These are phyloP conservation scores for Cornus florida DNA, from an alignment of 148 eudicot species.

Conservation along the genomic window DNA sequence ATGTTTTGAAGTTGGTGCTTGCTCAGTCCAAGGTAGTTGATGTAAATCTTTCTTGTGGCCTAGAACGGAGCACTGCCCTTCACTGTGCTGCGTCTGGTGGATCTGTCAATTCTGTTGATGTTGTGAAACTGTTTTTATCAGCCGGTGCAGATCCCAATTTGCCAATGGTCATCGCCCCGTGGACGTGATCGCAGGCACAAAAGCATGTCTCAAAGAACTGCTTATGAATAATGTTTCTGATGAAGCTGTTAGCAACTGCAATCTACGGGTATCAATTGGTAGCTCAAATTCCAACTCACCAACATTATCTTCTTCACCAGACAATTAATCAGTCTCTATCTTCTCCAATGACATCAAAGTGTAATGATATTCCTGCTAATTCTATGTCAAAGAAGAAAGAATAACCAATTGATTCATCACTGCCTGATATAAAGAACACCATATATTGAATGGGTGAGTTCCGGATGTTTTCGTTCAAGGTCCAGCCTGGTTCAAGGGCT, in stretches of 20 bases:
- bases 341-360: conserved; percentile 46
- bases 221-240: conserved; percentile 40
- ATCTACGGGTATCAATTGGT: conserved; percentile 37
- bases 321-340: conserved; percentile 42
- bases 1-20: conserved; percentile 55
- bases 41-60: conserved; percentile 56
- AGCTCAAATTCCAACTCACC: conserved; percentile 58
- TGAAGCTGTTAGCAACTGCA: conserved; percentile 34
- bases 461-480: conserved; percentile 84
- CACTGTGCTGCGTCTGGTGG: conserved; percentile 85
- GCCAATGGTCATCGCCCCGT: conserved; percentile 50
- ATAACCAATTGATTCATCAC: conserved; percentile 73
- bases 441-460: conserved; percentile 77
- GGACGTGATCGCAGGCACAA: conserved; percentile 58
- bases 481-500: conserved; percentile 78
- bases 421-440: conserved; percentile 76
- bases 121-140: conserved; percentile 58
- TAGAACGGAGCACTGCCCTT: conserved; percentile 69
- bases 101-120: conserved; percentile 51
- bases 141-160: conserved; percentile 60
- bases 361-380: conserved; percentile 32
- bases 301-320: conserved; percentile 58
- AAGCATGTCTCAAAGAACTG: conserved; percentile 52
- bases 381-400: conserved; percentile 65
- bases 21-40: conserved; percentile 49